phyloP scores from a whole-genome alignment of 164 flowering plant species.

The Magnolia changhungtana region DNA sequence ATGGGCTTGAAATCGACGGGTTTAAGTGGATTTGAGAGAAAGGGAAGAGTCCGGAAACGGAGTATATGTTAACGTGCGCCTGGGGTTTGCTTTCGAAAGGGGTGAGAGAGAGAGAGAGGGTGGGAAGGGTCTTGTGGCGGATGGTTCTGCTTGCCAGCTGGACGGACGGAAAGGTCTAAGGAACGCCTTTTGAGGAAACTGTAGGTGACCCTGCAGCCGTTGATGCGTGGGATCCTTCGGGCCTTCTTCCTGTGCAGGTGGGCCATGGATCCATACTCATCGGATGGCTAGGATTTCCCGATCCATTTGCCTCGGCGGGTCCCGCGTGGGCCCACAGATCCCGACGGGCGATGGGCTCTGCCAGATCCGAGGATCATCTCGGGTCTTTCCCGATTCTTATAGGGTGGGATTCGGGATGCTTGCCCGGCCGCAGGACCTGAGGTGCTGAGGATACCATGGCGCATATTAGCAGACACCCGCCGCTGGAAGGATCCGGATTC shows the following conservation, averaged over 20 bases:
- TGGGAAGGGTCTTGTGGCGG: not conserved
- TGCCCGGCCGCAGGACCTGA: not conserved
- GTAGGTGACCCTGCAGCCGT: too few species aligned
- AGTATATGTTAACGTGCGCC: conserved; percentile 5
- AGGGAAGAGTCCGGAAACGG: conserved; percentile 5
- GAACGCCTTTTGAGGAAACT: too few species aligned
- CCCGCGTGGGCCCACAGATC: too few species aligned
- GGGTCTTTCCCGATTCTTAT: not conserved
- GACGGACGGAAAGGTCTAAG: not conserved
- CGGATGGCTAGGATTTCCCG: too few species aligned
- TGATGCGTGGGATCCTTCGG: too few species aligned
- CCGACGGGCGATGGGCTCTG: too few species aligned
- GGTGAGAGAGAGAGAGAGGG: not conserved
- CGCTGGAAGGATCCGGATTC: too few species aligned
- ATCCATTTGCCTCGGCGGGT: too few species aligned
- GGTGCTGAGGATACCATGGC: not conserved
- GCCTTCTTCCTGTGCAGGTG: too few species aligned
- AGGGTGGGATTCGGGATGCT: not conserved
- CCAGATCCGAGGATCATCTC: too few species aligned
- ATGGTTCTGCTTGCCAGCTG: not conserved
- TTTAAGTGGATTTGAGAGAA: conserved; percentile 12
- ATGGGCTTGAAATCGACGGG: conserved; percentile 4
- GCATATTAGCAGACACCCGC: not conserved
- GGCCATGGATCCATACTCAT: too few species aligned
- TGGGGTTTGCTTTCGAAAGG: not conserved